A percentile compares a stretch with the other conserved stretches of the same genome.
Conservation (phyloP, 2,329 filamentous ascomycete species). For the Aspergillus vadensis region DNA sequence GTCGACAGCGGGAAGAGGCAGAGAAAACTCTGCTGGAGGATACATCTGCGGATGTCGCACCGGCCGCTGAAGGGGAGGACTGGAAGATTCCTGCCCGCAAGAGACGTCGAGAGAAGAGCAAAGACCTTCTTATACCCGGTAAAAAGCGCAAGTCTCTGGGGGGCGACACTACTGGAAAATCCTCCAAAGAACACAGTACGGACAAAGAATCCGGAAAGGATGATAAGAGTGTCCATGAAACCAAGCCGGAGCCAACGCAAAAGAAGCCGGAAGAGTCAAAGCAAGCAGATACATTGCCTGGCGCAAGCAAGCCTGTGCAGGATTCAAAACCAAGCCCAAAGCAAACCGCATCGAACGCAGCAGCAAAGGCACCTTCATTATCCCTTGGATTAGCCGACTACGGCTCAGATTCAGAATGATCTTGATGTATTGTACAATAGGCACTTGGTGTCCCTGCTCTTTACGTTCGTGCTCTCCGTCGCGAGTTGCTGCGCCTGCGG, state of each 20-base stretch:
- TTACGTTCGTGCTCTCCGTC: neutral
- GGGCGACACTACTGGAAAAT: slow-evolving; percentile 17
- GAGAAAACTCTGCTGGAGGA: slow-evolving; percentile 53
- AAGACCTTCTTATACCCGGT: slow-evolving; percentile 41
- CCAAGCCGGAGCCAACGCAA: neutral
- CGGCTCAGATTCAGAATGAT: slow-evolving; percentile 45
- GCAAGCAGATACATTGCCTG: neutral
- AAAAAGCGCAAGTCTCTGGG: slow-evolving; percentile 47
- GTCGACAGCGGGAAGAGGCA: slow-evolving; percentile 60
- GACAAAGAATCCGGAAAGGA: slow-evolving; percentile 5
- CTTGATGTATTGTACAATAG: neutral
- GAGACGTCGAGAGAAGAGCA: slow-evolving; percentile 54
- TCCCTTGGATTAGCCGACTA: slow-evolving; percentile 42
- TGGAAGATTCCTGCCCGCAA: slow-evolving; percentile 56
- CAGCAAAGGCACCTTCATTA: slow-evolving; percentile 26
- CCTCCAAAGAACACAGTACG: slow-evolving; percentile 14
- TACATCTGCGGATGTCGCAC: slow-evolving; percentile 34
- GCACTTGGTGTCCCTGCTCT: neutral
- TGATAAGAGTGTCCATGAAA: neutral
- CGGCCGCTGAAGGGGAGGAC: slow-evolving; percentile 43
- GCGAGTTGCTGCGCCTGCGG: neutral
- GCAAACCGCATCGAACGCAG: slow-evolving; percentile 6
- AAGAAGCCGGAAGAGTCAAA: neutral
- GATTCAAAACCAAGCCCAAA: neutral
- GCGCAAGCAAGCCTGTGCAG: neutral